phyloP scores from a whole-genome alignment of 768 basidiomycete genomes.

The Sistotremastrum suecicum region DNA sequence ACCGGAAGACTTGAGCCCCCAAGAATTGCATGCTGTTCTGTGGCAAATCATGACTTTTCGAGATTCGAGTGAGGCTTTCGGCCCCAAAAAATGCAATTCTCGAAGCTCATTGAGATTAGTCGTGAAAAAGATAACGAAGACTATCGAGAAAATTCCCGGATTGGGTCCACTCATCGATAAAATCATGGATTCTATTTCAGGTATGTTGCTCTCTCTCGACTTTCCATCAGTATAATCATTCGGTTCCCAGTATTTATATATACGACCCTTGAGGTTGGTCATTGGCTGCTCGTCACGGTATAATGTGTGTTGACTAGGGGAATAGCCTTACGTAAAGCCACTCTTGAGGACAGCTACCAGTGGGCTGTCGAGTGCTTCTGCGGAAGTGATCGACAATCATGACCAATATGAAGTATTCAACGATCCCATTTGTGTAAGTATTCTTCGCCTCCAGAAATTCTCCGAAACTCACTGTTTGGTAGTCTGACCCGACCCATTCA shows the following conservation, averaged over 20 bases:
- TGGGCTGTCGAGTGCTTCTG: conserved; percentile 47
- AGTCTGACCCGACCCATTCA: conserved; percentile 83
- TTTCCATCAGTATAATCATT: not conserved
- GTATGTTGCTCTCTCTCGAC: conserved; percentile 18
- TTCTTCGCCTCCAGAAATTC: conserved; percentile 14
- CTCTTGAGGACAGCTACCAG: conserved; percentile 55
- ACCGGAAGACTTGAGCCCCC: conserved; percentile 75
- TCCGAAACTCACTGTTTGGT: conserved; percentile 6
- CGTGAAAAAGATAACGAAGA: conserved; percentile 65
- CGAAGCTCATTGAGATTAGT: conserved; percentile 21
- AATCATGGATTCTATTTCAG: conserved; percentile 55
- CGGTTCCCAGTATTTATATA: conserved; percentile 55
- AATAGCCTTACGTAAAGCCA: conserved; percentile 71
- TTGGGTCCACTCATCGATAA: conserved; percentile 63
- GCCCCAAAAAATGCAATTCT: not conserved
- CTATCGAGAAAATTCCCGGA: conserved; percentile 77
- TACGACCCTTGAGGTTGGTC: conserved; percentile 62
- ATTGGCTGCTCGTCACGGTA: not conserved
- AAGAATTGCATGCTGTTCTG: conserved; percentile 69
- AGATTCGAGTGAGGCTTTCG: conserved; percentile 42
- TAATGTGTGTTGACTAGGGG: not conserved
- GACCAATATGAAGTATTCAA: conserved; percentile 87
- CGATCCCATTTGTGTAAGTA: conserved; percentile 56
- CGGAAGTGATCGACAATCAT: conserved; percentile 62
- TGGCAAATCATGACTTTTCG: conserved; percentile 83